A percentile compares a stretch with the other conserved stretches of the same genome.
phyloP scores from a whole-genome alignment of 345 rosid genomes.

The Pistacia vera region DNA sequence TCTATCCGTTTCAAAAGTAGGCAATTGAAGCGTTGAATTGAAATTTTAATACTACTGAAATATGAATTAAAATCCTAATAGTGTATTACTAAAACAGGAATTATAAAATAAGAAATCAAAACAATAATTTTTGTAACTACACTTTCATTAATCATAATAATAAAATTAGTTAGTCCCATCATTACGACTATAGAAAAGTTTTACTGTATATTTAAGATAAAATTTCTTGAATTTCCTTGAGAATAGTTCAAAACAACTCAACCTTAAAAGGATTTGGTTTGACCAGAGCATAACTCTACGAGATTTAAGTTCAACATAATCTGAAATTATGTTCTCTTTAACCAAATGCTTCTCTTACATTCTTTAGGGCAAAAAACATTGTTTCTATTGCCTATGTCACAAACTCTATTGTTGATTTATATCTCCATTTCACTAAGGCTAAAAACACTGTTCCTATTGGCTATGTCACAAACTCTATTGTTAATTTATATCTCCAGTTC shows the following conservation, averaged over 20 bases:
- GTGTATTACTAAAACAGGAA: too few species aligned
- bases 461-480: background rate
- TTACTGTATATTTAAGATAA: background rate
- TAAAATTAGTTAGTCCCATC: too few species aligned
- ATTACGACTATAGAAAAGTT: too few species aligned
- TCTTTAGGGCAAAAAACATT: background rate
- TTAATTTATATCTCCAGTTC: background rate
- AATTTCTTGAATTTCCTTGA: background rate
- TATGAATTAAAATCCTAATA: too few species aligned
- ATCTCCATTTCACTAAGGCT: too few species aligned
- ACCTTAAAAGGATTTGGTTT: background rate
- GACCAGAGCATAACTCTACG: background rate
- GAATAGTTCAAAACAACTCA: constrained; percentile 15
- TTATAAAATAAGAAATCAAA: too few species aligned
- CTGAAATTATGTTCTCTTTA: background rate
- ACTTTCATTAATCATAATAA: too few species aligned
- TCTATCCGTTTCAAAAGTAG: too few species aligned
- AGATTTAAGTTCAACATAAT: background rate
- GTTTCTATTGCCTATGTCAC: background rate
- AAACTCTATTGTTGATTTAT: background rate
- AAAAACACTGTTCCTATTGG: background rate
- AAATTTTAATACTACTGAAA: too few species aligned
- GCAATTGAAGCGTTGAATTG: too few species aligned
- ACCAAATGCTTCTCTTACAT: too few species aligned
- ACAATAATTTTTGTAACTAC: too few species aligned